phyloP scores from a whole-genome alignment of 2,329 filamentous ascomycete genomes.

The Fusarium sp. region DNA sequence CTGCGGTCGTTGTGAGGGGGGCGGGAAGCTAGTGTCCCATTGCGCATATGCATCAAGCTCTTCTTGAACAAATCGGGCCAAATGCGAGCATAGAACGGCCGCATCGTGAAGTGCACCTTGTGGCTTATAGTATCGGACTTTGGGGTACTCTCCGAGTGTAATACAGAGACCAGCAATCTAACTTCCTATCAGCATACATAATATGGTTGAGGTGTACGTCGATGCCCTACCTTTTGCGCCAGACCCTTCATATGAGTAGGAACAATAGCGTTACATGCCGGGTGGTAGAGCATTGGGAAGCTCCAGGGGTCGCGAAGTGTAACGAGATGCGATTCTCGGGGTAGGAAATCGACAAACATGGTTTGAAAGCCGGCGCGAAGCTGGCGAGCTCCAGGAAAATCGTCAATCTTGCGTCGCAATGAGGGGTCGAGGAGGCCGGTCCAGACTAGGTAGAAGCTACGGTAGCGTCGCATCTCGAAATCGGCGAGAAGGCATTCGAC shows the following conservation, averaged over 20 bases:
- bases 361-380: slow-evolving; percentile 85
- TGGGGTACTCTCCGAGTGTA: slow-evolving; percentile 91
- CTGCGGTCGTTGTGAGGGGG: slow-evolving; percentile 80
- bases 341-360: slow-evolving; percentile 88
- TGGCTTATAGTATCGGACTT: slow-evolving; percentile 90
- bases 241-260: slow-evolving; percentile 84
- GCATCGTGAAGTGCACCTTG: slow-evolving; percentile 83
- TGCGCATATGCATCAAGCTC: slow-evolving; percentile 91
- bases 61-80: slow-evolving; percentile 91
- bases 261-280: slow-evolving; percentile 86
- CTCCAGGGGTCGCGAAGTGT: slow-evolving; percentile 96
- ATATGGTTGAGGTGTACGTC: background rate
- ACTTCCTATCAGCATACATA: slow-evolving; percentile 6
- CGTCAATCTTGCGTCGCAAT: slow-evolving; percentile 80
- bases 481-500: slow-evolving; percentile 96
- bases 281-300: slow-evolving; percentile 92
- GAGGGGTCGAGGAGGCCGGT: slow-evolving; percentile 78
- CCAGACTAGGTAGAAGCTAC: slow-evolving; percentile 85
- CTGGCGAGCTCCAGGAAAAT: slow-evolving; percentile 74
- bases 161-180: slow-evolving; percentile 77
- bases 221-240: slow-evolving; percentile 80
- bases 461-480: slow-evolving; percentile 86
- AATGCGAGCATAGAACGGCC: slow-evolving; percentile 84
- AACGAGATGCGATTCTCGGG: slow-evolving; percentile 89
- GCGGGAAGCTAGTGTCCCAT: slow-evolving; percentile 86